Base-by-base conservation (phyloP, 116 monocot species). In the Dioscorea cayenensis region DNA sequence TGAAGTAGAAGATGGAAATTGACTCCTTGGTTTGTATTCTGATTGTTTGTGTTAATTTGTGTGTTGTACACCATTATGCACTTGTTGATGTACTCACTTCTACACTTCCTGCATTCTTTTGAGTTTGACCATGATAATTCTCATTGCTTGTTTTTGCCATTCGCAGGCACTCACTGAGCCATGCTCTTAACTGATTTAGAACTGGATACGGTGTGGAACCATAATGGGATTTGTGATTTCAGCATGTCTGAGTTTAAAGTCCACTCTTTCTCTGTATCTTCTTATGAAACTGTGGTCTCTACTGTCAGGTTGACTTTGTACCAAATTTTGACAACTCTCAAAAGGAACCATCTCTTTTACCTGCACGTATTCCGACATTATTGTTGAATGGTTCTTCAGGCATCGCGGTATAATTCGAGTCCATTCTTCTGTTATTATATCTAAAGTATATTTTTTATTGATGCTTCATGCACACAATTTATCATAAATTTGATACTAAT, bases 281-380 rank as follows among this genome's bases (percentile, higher is more conserved):
- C 43, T 73, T 22, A 55, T 62, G 20, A 49, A 49, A 63, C 27
- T 59, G 23, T 66, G 16, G 59, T 49, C 51, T 71, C 51, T 20
- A 59, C 77, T 71, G 51, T 63, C 79, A 95, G 96, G 96, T 96
- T 77, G 88, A 96, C 60, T 92, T 96, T 81, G 67, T 81, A 72
- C 96, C 92, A 75, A 96, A 96, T 72, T 96, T 96, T 88, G 96
- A 96, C 69, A 90, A 83, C 66, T 96, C 96, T 66, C 92, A 92
- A 73, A 92, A 84, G 52, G 96, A 96, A 55, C 96, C 96, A 63
- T 90, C 92, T 72, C 77, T 96, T 67, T 86, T 96, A 63, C 96
- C 96, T 28, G 86, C 96, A 78, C 92, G 92, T 59, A 61, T 96
- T 37, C 96, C 96, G 52, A 83, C 77, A 63, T 79, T 96, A 68